A percentile compares a stretch with the other conserved stretches of the same genome.
Evolutionary conservation across 2,329 filamentous ascomycete genomes (phyloP).

Genomic region (Aspergillus novofumigatus): DNA sequence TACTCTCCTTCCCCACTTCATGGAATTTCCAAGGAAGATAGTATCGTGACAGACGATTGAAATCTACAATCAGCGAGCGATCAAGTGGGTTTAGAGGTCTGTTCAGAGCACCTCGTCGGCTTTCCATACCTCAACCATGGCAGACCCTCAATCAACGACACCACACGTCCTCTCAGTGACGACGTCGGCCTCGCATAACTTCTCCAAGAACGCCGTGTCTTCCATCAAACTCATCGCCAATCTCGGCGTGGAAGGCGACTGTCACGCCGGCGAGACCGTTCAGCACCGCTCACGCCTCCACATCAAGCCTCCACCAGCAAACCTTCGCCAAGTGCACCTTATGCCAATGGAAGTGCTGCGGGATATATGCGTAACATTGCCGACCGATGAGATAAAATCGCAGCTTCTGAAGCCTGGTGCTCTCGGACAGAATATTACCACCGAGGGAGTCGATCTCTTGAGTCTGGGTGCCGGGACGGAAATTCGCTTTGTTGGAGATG

Average conservation of each 20-base stretch:
- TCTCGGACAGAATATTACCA: slow-evolving; percentile 11
- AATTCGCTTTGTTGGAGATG: slow-evolving; percentile 3
- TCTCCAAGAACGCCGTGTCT: slow-evolving; percentile 4
- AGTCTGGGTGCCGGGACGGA: slow-evolving; percentile 1
- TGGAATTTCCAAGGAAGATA: too few relatives aligned
- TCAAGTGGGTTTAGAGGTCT: too few relatives aligned
- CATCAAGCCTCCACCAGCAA: slow-evolving; percentile 2
- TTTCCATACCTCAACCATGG: neutral
- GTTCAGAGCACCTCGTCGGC: too few relatives aligned
- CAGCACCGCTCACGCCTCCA: slow-evolving; percentile 8
- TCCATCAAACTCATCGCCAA: slow-evolving; percentile 5
- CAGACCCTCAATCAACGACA: neutral
- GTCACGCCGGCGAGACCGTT: slow-evolving; percentile 8
- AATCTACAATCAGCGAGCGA: too few relatives aligned
- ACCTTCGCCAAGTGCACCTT: slow-evolving; percentile 13
- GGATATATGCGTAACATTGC: neutral
- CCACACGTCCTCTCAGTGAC: slow-evolving; percentile 4
- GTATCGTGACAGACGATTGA: too few relatives aligned
- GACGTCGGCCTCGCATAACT: slow-evolving; percentile 2
- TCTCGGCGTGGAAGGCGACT: slow-evolving; percentile 11
- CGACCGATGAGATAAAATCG: neutral
- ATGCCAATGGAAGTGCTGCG: slow-evolving; percentile 5
- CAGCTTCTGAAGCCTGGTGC: neutral
- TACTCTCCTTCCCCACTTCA: neutral
- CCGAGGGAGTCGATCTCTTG: slow-evolving; percentile 8